Percentiles rank a stretch among this genome's conserved stretches.
These are phyloP conservation scores for Jaltomata sinuosa DNA, from an alignment of 257 asterid species.

Conservation along the genomic window DNA sequence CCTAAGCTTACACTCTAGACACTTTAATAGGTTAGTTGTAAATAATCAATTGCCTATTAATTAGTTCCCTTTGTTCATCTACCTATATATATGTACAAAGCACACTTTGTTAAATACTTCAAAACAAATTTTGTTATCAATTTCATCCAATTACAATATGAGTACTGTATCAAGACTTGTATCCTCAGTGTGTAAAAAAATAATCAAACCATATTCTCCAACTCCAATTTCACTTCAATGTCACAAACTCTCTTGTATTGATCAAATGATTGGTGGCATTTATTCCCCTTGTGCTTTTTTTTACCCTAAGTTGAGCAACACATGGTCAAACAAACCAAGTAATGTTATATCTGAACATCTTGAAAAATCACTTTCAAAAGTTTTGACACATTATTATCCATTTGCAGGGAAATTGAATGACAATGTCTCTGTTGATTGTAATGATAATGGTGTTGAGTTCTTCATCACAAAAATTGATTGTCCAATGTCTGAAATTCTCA, in stretches of 20 bases:
- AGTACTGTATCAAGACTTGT: neutral
- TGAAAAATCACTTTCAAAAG: neutral
- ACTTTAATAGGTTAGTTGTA: neutral
- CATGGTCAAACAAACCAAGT: neutral
- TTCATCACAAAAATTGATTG: neutral
- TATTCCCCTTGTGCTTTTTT: neutral
- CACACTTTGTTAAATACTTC: neutral
- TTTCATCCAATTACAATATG: neutral
- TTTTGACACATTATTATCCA: neutral
- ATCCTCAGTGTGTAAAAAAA: neutral
- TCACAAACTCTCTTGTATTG: neutral
- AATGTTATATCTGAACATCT: neutral
- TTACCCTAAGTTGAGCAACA: neutral
- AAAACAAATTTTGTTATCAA: neutral
- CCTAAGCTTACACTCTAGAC: neutral
- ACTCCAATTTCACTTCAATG: neutral
- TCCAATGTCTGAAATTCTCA: neutral
- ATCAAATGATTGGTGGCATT: neutral
- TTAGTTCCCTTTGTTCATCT: neutral
- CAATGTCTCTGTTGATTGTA: neutral
- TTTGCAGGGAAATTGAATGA: neutral
- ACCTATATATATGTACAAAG: neutral
- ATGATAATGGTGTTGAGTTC: neutral
- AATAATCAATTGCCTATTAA: neutral
- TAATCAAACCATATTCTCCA: neutral